These are phyloP conservation scores for Rhodotorula sp. DNA, from an alignment of 1,284 basidiomycete genomes.

Conservation along the genomic window DNA sequence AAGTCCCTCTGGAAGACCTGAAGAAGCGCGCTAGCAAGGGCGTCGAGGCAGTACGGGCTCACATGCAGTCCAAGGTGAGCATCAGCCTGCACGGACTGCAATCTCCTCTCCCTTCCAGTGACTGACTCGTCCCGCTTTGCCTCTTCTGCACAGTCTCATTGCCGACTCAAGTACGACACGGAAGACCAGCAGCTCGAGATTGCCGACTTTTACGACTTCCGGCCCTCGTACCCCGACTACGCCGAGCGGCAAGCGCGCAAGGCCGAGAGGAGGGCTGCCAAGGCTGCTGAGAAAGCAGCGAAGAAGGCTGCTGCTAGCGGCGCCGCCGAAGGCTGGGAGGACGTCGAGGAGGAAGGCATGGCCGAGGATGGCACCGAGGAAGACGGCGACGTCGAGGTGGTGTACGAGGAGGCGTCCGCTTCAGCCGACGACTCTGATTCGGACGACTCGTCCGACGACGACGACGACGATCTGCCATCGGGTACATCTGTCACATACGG, in stretches of 20 bases:
- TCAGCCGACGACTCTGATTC: conserved; percentile 53
- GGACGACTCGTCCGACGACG: conserved; percentile 20
- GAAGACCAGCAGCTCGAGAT: conserved; percentile 79
- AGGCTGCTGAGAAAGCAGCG: conserved; percentile 41
- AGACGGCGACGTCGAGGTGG: conserved; percentile 53
- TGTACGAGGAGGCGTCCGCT: conserved; percentile 47
- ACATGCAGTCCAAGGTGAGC: conserved; percentile 82
- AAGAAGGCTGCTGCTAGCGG: conserved; percentile 41
- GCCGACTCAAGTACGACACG: conserved; percentile 88
- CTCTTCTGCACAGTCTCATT: conserved; percentile 58
- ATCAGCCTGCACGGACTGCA: no score
- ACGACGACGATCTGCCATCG: conserved; percentile 35
- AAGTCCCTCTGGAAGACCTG: conserved; percentile 32
- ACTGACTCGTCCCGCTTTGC: background rate
- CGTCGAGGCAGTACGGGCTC: conserved; percentile 79
- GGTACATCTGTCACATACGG: conserved; percentile 45
- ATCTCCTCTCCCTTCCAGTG: background rate
- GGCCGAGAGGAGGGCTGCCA: conserved; percentile 46
- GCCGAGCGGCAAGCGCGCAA: conserved; percentile 48
- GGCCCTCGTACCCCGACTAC: conserved; percentile 68
- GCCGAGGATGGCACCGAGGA: conserved; percentile 45
- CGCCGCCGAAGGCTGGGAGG: conserved; percentile 50
- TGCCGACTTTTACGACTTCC: conserved; percentile 93
- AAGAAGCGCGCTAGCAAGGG: conserved; percentile 42
- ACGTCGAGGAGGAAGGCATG: conserved; percentile 53